Evolutionary conservation across 176 grass and related monocot genomes (phyloP), one percentile per base, ranked within the genome.

Genomic region (Canna indica): DNA sequence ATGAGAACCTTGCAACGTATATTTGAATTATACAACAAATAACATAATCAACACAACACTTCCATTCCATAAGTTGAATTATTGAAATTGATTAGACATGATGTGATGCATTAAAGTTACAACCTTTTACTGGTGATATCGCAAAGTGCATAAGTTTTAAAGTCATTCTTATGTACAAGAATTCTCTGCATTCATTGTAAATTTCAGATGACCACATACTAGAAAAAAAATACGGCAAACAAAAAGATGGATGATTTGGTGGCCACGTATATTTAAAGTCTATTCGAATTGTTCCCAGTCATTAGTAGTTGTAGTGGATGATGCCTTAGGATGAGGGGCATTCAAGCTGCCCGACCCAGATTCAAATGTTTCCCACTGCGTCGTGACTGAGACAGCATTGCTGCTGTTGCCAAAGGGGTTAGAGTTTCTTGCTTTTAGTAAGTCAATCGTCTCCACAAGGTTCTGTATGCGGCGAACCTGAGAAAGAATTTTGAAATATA

Each of bases 201-300:
- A 53, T 44, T 44, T 44, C 7, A 44, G 41, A 44, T 10, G 41
- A 24, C 6, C 50, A 22, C 18, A 52, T 53, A n/a, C 22, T n/a
- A 53, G 50, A 53, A 11, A 53, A 53, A 5, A 53, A 6, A 9
- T 22, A 52, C 11, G 15, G 5, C 47, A 52, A 48, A 52, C 47
- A 52, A 52, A 3, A 20, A 52, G 5, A 53, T 53, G 50, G 50
- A 53, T 24, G 6, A 53, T 24, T 53, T 22, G 50, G 18, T 18
- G 18, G 5, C 22, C 47, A 22, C 8, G 50, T 53, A 53, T 53
- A 53, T 5, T 53, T 17, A 62, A 18, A 62, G 1, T 0, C 59
- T 87, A 91, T 38, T 91, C 79, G 0, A 87, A 87, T 50, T 77
- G 76, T 78, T 91, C 84, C 88, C 84, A 91, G 50, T 91, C 73